Evolutionary conservation across 345 rosid genomes (phyloP).

Genomic region (Linum trigynum): DNA sequence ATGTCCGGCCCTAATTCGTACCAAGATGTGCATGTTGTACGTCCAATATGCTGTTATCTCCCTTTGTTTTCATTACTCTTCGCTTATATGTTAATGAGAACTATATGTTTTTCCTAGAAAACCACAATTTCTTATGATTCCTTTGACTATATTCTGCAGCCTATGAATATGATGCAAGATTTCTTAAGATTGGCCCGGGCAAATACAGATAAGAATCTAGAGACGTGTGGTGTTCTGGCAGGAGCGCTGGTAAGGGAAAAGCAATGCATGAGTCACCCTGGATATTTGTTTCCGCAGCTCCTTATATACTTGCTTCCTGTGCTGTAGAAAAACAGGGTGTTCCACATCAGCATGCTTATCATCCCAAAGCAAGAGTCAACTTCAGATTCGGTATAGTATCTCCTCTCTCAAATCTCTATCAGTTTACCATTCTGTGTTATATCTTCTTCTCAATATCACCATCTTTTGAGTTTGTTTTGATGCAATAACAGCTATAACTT

Average conservation of each 20-base stretch:
- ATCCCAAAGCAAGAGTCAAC: slow-evolving; percentile 97
- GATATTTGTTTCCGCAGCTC: slow-evolving; percentile 5
- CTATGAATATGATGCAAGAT: slow-evolving; percentile 75
- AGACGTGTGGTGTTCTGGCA: slow-evolving; percentile 92
- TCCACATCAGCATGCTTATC: slow-evolving; percentile 82
- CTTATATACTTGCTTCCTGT: slow-evolving; percentile 9
- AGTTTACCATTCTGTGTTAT: neutral
- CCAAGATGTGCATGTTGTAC: slow-evolving; percentile 81
- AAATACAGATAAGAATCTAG: slow-evolving; percentile 75
- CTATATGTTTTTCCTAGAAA: slow-evolving; percentile 7
- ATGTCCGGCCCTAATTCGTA: slow-evolving; percentile 41
- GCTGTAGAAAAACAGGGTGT: slow-evolving; percentile 80
- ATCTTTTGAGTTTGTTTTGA: neutral
- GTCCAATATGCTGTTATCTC: slow-evolving; percentile 18
- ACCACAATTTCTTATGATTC: neutral
- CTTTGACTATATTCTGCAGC: slow-evolving; percentile 35
- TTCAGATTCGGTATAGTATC: slow-evolving; percentile 68
- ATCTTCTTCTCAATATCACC: no score
- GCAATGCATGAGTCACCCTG: neutral
- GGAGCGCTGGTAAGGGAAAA: slow-evolving; percentile 66
- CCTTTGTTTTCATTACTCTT: neutral
- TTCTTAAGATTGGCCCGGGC: slow-evolving; percentile 67
- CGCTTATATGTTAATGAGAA: slow-evolving; percentile 5
- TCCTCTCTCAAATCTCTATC: neutral
- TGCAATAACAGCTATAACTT: neutral